A percentile compares a stretch with the other conserved stretches of the same genome.
phyloP scores from a whole-genome alignment of 73 alveolate species.

The Loxodes magnus region DNA sequence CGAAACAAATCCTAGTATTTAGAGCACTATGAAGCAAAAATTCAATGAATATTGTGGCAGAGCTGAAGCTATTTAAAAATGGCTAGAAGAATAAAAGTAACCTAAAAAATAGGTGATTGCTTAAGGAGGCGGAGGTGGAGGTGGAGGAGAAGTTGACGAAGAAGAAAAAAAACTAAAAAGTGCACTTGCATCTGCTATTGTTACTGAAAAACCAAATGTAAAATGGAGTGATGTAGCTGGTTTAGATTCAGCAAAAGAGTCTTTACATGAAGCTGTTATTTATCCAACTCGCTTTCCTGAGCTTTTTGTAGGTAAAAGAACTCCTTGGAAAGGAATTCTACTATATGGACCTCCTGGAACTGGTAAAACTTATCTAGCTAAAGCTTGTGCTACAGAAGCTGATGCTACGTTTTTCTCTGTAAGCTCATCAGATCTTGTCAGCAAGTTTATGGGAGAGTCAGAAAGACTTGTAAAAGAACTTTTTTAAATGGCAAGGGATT shows the following conservation, averaged over 20 bases:
- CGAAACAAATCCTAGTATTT: slow-evolving; percentile 22
- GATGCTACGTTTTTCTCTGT: slow-evolving; percentile 93
- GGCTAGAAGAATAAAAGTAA: slow-evolving; percentile 3
- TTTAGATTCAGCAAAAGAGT: slow-evolving; percentile 82
- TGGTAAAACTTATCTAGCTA: slow-evolving; percentile 95
- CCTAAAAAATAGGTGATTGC: slow-evolving; percentile 16
- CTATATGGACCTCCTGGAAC: slow-evolving; percentile 99
- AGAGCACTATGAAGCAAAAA: slow-evolving; percentile 25
- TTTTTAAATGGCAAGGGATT: slow-evolving; percentile 94
- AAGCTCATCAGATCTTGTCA: slow-evolving; percentile 65
- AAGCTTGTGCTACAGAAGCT: slow-evolving; percentile 98
- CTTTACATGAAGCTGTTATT: slow-evolving; percentile 95
- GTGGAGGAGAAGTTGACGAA: background rate
- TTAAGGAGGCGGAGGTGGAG: slow-evolving; percentile 20
- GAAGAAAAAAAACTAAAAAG: slow-evolving; percentile 31
- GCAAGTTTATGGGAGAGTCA: slow-evolving; percentile 83
- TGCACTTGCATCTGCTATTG: slow-evolving; percentile 76
- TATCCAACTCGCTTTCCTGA: slow-evolving; percentile 95
- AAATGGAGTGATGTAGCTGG: slow-evolving; percentile 95
- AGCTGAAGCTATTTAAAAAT: slow-evolving; percentile 45
- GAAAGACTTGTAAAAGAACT: slow-evolving; percentile 78
- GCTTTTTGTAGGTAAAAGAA: slow-evolving; percentile 85
- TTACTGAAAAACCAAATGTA: slow-evolving; percentile 93
- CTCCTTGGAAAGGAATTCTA: slow-evolving; percentile 96
- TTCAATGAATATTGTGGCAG: slow-evolving; percentile 31